Conservation (phyloP, 148 eudicot genomes). For the Heliamphora exappendiculata region DNA sequence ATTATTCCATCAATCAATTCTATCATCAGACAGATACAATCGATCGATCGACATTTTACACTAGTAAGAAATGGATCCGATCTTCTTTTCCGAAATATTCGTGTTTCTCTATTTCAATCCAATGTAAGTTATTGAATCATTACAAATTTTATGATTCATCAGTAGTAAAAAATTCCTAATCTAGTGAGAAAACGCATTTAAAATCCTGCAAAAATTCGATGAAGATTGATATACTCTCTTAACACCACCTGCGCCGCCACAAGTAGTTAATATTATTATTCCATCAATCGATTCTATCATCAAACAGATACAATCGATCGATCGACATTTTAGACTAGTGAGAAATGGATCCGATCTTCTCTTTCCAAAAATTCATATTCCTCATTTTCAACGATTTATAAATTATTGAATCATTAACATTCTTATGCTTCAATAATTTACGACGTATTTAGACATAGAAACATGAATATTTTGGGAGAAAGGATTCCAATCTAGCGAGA, state of each 20-base stretch:
- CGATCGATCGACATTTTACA: neutral
- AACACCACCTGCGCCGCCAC: constrained; percentile 17
- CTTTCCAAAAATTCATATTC: neutral
- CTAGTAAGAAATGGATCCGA: neutral
- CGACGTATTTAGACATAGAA: too few species aligned
- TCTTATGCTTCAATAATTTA: neutral
- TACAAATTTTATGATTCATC: neutral
- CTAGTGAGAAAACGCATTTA: too few species aligned
- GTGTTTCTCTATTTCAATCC: neutral
- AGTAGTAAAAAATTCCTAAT: too few species aligned
- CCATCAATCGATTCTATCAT: too few species aligned
- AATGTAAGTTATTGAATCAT: neutral
- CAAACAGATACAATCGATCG: too few species aligned
- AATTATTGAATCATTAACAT: neutral
- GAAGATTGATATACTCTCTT: constrained; percentile 25
- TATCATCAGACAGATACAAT: too few species aligned
- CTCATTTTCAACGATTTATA: neutral
- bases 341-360: neutral
- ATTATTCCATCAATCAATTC: too few species aligned
- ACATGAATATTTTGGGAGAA: too few species aligned
- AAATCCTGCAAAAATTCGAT: too few species aligned
- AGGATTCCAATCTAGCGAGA: too few species aligned
- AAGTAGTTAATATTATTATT: neutral
- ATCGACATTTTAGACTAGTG: neutral
- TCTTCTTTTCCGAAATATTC: neutral